Evolutionary conservation across 805 yeast genomes (phyloP).

Genomic region (Yamadazyma nakazawae): DNA sequence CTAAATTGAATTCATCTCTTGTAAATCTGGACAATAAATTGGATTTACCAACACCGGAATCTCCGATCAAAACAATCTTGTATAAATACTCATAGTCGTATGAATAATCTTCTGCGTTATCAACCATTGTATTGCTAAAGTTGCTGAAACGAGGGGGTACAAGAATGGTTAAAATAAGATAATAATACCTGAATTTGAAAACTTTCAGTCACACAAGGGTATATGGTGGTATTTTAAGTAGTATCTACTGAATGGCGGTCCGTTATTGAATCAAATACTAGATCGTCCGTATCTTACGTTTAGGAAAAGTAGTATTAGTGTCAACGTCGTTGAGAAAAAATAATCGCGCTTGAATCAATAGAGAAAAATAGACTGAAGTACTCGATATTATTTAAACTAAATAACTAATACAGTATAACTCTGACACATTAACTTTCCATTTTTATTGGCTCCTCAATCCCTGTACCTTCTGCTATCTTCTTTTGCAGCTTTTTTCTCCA

Average conservation of each 20-base stretch:
- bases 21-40: slow-evolving; percentile 91
- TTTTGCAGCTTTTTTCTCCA: slow-evolving; percentile 54
- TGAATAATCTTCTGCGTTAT: slow-evolving; percentile 44
- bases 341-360: background rate
- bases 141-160: background rate
- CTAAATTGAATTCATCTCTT: slow-evolving; percentile 91
- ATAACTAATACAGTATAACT: background rate
- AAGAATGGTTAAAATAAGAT: background rate
- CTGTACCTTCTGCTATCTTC: slow-evolving; percentile 37
- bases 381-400: background rate
- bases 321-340: background rate
- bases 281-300: background rate
- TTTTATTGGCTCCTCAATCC: slow-evolving; percentile 15
- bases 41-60: slow-evolving; percentile 96
- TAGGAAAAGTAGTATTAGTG: background rate
- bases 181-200: background rate
- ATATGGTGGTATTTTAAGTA: background rate
- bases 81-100: slow-evolving; percentile 87
- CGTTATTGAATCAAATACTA: background rate
- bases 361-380: background rate
- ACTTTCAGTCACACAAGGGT: background rate
- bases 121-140: slow-evolving; percentile 23
- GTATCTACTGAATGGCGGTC: background rate
- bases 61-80: slow-evolving; percentile 95
- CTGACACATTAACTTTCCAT: background rate